Base-by-base conservation (phyloP, 2,329 filamentous ascomycete genomes). In the Diplodia sapinea region DNA sequence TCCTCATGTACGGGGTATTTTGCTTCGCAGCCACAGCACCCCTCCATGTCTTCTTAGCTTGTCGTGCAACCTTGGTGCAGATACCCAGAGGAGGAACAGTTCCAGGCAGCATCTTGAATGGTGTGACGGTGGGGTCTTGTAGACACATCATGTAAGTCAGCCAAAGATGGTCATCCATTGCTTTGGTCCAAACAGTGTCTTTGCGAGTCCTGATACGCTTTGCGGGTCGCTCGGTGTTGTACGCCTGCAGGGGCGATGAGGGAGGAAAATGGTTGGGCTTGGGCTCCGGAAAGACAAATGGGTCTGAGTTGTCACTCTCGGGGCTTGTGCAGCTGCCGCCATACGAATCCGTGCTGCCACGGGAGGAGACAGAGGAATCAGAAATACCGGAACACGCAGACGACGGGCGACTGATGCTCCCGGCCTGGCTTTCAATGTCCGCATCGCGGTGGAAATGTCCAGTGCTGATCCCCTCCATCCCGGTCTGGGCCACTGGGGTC, bases 141-240 rank as follows among this genome's bases (percentile, higher is more conserved):
- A 89, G 79, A 74, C 89, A 89, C 65, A 83, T 81, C 78, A 88
- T 86, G 76, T 89, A 90, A 9, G 86, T 88, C 74, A 87, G 85
- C 87, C 88, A 89, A 38, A 90, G 77, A 73, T 90, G 88, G 67
- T 86, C 83, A 73, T 90, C 88, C 87, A 89, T 89, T 63, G 88
- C 86, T 52, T 84, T 79, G 5, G 85, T 88, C 84, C 87, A 90
- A 50, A 77, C 80, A 6, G 77, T 75, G 73, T 73, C 74, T 54
- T 76, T 78, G 62, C 76, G 77, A 43, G 79, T 75, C 73, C 81
- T 83, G 65, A 80, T 72, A 69, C 81, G 81, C 73, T 82, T 83
- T 12, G 74, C 64, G 7, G 71, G 74, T 49, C 70, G 71, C 38
- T 72, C 72, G 56, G 73, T 74, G 50, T 67, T 56, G 40, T 74